Evolutionary conservation across 139 green algal species (phyloP), one percentile per base, ranked within the genome.

Genomic region (Diplosphaera chodatii): DNA sequence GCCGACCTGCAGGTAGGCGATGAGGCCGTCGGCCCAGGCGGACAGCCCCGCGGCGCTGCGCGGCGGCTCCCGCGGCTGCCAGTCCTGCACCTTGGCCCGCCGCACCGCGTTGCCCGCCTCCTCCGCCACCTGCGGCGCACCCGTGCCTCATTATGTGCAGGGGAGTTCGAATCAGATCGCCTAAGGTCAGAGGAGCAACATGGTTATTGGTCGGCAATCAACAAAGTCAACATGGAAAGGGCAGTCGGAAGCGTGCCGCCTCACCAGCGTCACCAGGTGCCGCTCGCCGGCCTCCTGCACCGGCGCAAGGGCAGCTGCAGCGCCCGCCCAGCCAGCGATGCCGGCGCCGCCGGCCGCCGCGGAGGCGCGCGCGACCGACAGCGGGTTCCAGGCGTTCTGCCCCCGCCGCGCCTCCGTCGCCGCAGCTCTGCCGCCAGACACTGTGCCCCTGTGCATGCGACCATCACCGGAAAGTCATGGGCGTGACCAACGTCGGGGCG

Each of bases 1-100:
- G 21, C 78, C 8, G 32, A 80, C 86, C 82, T 84, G 80, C 6
- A 91, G 64, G 55, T 76, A 78, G 15, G 74, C 67, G 21, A 90
- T 67, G 56, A 91, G 79, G 31, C 86, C 81, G 0, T 82, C 71
- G 0, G 84, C 73, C 64, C 85, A 80, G 1, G 70, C 40, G 69
- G 73, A 83, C 22, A 66, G 69, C 23, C 40, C 62, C 1, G 34
- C n/a, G 3, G 32, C 66, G 29, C 40, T 64, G 13, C 25, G 73
- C 30, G 80, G 70, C 29, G 82, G 78, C 70, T 74, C 68, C 1
- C 62, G 28, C 0, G 86, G 86, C 62, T 74, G 62, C 86, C 86
- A 91, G 23, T 78, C 59, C 25, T 73, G 68, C 68, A 64, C 34
- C 22, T 30, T 63, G 32, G 63, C 40, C 31, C 75, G 28, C 31